These are phyloP conservation scores for Fusarium cyanostomum DNA, from an alignment of 2,329 filamentous ascomycete species.

Conservation along the genomic window DNA sequence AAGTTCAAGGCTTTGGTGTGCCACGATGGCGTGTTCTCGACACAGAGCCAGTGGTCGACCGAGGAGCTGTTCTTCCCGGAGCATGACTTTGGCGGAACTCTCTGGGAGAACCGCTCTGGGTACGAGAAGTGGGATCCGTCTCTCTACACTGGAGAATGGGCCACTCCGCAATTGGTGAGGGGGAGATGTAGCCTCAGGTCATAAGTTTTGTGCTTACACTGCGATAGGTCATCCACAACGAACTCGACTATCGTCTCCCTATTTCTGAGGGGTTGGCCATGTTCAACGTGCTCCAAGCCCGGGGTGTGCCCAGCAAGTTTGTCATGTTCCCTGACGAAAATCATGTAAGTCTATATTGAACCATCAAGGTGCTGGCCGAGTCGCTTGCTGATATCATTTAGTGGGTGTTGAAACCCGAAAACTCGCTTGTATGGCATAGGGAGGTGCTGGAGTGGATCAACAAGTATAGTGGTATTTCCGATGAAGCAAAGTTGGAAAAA, in stretches of 20 bases:
- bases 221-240: constrained; percentile 76
- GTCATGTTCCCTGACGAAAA: constrained; percentile 83
- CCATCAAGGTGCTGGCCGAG: background rate
- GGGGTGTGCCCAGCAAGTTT: constrained; percentile 78
- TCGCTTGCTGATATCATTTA: constrained; percentile 40
- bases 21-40: constrained; percentile 87
- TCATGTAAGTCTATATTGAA: constrained; percentile 51
- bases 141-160: constrained; percentile 73
- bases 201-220: background rate
- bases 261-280: constrained; percentile 85
- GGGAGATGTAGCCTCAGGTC: background rate
- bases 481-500: constrained; percentile 34
- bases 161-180: constrained; percentile 81
- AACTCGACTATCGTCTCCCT: constrained; percentile 87
- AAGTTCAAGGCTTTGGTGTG: constrained; percentile 89
- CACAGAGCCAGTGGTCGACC: constrained; percentile 69
- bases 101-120: constrained; percentile 68
- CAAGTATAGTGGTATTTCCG: constrained; percentile 62
- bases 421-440: constrained; percentile 88
- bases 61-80: constrained; percentile 77
- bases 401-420: constrained; percentile 93
- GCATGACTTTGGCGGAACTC: constrained; percentile 71
- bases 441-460: constrained; percentile 84
- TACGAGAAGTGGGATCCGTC: constrained; percentile 79
- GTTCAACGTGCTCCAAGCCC: constrained; percentile 85